These are phyloP conservation scores for Baorangia bicolor DNA, from an alignment of 768 basidiomycete genomes.

Conservation along the genomic window DNA sequence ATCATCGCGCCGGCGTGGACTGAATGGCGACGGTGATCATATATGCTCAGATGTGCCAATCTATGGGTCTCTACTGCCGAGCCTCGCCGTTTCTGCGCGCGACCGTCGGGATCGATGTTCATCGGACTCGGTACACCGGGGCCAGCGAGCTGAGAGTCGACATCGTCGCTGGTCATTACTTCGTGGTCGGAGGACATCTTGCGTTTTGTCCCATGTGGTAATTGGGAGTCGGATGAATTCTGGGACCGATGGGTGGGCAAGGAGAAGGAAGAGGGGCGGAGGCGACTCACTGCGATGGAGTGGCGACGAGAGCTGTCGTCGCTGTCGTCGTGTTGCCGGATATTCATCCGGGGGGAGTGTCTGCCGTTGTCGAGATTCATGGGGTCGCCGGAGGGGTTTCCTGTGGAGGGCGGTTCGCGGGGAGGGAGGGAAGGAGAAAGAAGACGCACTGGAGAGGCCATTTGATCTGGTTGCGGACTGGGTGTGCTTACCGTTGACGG, in stretches of 20 bases:
- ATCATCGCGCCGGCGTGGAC: slow-evolving; percentile 57
- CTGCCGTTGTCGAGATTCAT: slow-evolving; percentile 29
- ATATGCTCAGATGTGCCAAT: slow-evolving; percentile 69
- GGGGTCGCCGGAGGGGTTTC: slow-evolving; percentile 21
- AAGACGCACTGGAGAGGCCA: slow-evolving; percentile 23
- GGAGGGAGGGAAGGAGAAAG: slow-evolving; percentile 9
- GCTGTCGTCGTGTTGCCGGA: slow-evolving; percentile 48
- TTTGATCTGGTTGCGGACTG: slow-evolving; percentile 19
- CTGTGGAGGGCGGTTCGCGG: slow-evolving; percentile 23
- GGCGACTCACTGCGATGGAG: slow-evolving; percentile 60
- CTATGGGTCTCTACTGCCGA: slow-evolving; percentile 79
- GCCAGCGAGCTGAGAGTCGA: slow-evolving; percentile 65
- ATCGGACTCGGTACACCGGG: slow-evolving; percentile 64
- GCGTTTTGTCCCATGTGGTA: slow-evolving; percentile 69
- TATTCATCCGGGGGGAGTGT: slow-evolving; percentile 26
- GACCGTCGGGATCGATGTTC: slow-evolving; percentile 58
- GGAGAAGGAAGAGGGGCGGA: background rate
- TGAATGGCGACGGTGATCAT: slow-evolving; percentile 74
- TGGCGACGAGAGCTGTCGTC: slow-evolving; percentile 71
- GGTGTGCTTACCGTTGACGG: slow-evolving; percentile 17
- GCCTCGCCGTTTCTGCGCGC: slow-evolving; percentile 78
- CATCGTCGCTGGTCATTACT: slow-evolving; percentile 54
- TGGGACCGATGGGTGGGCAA: slow-evolving; percentile 8
- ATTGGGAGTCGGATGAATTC: slow-evolving; percentile 40
- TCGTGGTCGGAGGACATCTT: slow-evolving; percentile 77